These are phyloP conservation scores for Auricularia auricula-judae DNA, from an alignment of 768 basidiomycete genomes.

Conservation along the genomic window DNA sequence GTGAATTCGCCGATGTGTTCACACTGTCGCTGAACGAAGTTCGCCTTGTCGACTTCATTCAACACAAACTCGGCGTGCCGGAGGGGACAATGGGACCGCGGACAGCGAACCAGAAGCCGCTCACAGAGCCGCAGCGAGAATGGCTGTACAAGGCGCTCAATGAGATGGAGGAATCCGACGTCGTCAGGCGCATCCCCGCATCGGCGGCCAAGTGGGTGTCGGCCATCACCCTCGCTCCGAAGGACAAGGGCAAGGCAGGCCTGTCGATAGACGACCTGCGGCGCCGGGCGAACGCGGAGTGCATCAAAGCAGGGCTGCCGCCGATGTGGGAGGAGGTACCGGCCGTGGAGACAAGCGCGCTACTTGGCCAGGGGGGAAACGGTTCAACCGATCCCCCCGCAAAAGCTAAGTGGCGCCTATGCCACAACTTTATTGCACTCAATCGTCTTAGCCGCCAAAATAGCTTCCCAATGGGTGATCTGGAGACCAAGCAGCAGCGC, in stretches of 20 bases:
- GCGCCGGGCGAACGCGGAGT: constrained; percentile 24
- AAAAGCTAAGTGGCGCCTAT: constrained; percentile 23
- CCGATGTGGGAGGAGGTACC: constrained; percentile 3
- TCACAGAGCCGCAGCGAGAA: constrained; percentile 21
- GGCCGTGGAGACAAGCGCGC: too few species aligned
- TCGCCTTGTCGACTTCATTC: constrained; percentile 17
- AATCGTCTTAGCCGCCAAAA: too few species aligned
- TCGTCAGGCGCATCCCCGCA: constrained; percentile 21
- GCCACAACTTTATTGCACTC: constrained; percentile 28
- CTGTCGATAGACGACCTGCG: constrained; percentile 24
- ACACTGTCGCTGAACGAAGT: constrained; percentile 30
- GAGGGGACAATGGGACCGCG: too few species aligned
- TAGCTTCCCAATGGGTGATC: too few species aligned
- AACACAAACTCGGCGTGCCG: constrained; percentile 12
- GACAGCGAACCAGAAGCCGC: constrained; percentile 15
- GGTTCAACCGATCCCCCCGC: neutral
- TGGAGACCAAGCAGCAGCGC: constrained; percentile 9
- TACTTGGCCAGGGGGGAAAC: too few species aligned
- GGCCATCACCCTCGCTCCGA: constrained; percentile 25
- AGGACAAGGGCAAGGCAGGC: constrained; percentile 21
- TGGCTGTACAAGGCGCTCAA: constrained; percentile 23
- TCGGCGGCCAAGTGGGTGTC: constrained; percentile 25
- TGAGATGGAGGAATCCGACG: constrained; percentile 23
- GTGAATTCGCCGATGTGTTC: constrained; percentile 28
- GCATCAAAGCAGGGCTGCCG: constrained; percentile 16